A percentile compares a stretch with the other conserved stretches of the same genome.
These are phyloP conservation scores for Paraphoma sp. DNA, from an alignment of 2,329 filamentous ascomycete species.

Conservation along the genomic window DNA sequence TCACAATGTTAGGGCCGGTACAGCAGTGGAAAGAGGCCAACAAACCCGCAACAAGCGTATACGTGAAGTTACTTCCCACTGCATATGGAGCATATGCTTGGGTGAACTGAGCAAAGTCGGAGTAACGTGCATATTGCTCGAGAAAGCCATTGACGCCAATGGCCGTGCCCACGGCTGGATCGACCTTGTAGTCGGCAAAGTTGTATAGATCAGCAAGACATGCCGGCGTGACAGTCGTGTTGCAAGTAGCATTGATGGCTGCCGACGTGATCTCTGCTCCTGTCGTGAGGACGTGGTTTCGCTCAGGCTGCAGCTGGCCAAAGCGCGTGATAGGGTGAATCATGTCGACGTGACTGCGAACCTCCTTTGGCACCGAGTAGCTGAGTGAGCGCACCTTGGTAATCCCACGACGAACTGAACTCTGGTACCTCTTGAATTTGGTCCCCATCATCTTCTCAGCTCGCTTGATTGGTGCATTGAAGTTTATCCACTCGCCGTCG, in stretches of 20 bases:
- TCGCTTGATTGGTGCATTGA: conserved; percentile 58
- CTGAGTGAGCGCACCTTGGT: conserved; percentile 61
- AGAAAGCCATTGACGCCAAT: conserved; percentile 57
- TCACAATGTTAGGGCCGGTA: conserved; percentile 3
- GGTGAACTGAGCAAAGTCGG: conserved; percentile 53
- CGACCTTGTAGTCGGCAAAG: conserved; percentile 48
- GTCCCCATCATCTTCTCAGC: conserved; percentile 65
- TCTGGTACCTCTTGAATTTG: conserved; percentile 63
- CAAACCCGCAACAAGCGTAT: conserved; percentile 51
- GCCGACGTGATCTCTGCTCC: conserved; percentile 27
- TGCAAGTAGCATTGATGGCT: conserved; percentile 49
- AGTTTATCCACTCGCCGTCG: conserved; percentile 67
- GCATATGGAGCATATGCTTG: conserved; percentile 49
- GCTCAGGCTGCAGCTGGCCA: conserved; percentile 56
- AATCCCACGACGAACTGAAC: conserved; percentile 49
- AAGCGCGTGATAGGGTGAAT: conserved; percentile 72
- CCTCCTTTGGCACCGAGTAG: conserved; percentile 66
- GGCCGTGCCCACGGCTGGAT: conserved; percentile 44
- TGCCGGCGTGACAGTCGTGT: conserved; percentile 52
- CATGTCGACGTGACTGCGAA: conserved; percentile 64
- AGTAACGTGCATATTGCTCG: conserved; percentile 57
- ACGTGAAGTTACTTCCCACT: conserved; percentile 53
- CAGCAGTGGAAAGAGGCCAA: conserved; percentile 9
- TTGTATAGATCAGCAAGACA: conserved; percentile 58
- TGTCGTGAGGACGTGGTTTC: conserved; percentile 42